These are phyloP conservation scores for Flammula alnicola DNA, from an alignment of 1,284 basidiomycete genomes.

Conservation along the genomic window DNA sequence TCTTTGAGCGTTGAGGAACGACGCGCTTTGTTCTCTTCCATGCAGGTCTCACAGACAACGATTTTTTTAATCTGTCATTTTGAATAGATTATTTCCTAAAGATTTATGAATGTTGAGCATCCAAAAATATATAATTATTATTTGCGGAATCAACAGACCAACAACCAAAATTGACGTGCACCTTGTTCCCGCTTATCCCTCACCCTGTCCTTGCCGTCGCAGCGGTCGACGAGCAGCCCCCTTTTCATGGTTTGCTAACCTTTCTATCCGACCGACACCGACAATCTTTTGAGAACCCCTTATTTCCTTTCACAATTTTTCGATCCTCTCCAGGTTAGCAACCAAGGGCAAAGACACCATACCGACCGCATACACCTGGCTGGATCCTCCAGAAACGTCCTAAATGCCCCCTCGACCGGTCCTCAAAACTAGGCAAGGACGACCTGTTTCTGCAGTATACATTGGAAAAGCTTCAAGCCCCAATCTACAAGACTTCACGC, in stretches of 20 bases:
- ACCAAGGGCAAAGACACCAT: constrained; percentile 8
- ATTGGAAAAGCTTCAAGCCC: constrained; percentile 19
- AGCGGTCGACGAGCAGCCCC: constrained; percentile 20
- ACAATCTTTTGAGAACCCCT: constrained; percentile 16
- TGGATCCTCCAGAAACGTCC: constrained; percentile 6
- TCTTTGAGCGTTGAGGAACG: too few relatives aligned
- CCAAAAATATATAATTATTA: too few relatives aligned
- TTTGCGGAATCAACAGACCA: too few relatives aligned
- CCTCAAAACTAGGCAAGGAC: constrained; percentile 15
- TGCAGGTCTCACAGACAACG: too few relatives aligned
- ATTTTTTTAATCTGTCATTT: too few relatives aligned
- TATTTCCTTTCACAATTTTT: constrained; percentile 14
- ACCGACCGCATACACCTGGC: constrained; percentile 9
- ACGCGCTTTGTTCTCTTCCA: too few relatives aligned
- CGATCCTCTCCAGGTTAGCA: constrained; percentile 6
- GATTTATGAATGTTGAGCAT: too few relatives aligned
- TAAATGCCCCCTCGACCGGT: constrained; percentile 21
- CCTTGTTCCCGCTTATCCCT: constrained; percentile 7
- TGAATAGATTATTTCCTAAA: too few relatives aligned
- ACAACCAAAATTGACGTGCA: too few relatives aligned
- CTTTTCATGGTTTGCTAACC: constrained; percentile 13
- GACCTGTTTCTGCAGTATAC: constrained; percentile 19
- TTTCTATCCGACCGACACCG: constrained; percentile 4
- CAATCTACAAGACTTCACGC: constrained; percentile 17
- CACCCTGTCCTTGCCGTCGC: constrained; percentile 18